phyloP scores from a whole-genome alignment of 2,329 filamentous ascomycete genomes.

The Aspergillus fumigatus region DNA sequence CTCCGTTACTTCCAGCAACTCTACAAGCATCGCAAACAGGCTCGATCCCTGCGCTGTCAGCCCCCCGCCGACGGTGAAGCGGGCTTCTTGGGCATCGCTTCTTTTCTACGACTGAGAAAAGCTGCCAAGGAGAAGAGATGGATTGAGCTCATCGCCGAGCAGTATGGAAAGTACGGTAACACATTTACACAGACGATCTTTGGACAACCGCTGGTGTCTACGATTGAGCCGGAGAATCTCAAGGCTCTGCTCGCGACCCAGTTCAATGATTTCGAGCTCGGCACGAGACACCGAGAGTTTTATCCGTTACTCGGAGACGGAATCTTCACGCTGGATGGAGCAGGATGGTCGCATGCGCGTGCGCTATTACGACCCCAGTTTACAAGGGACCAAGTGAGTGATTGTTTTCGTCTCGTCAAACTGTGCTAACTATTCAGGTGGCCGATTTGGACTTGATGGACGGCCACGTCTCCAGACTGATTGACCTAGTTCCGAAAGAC shows the following conservation, averaged over 20 bases:
- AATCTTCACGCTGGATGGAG: slow-evolving; percentile 67
- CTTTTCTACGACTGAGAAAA: slow-evolving; percentile 19
- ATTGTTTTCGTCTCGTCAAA: background rate
- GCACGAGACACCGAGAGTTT: slow-evolving; percentile 65
- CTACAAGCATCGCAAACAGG: slow-evolving; percentile 19
- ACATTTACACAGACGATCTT: slow-evolving; percentile 24
- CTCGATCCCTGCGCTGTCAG: slow-evolving; percentile 25
- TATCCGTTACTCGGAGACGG: slow-evolving; percentile 42
- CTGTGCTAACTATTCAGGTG: slow-evolving; percentile 14
- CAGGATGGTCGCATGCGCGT: slow-evolving; percentile 71
- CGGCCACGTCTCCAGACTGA: slow-evolving; percentile 66
- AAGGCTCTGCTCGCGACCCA: slow-evolving; percentile 81
- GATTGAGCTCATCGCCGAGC: slow-evolving; percentile 25
- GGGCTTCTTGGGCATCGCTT: slow-evolving; percentile 21
- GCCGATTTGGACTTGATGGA: slow-evolving; percentile 75
- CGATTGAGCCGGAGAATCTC: slow-evolving; percentile 57
- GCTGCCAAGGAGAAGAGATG: slow-evolving; percentile 26
- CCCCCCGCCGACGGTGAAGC: slow-evolving; percentile 10
- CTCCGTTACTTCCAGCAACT: slow-evolving; percentile 19
- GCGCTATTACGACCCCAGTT: slow-evolving; percentile 83
- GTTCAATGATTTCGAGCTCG: slow-evolving; percentile 78
- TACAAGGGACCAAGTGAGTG: slow-evolving; percentile 70
- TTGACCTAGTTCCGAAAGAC: slow-evolving; percentile 54
- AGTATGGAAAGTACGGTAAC: slow-evolving; percentile 20
- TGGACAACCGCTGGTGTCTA: slow-evolving; percentile 19